Base-by-base conservation (phyloP, 805 yeast species). In the Wickerhamiella alocasiicola region DNA sequence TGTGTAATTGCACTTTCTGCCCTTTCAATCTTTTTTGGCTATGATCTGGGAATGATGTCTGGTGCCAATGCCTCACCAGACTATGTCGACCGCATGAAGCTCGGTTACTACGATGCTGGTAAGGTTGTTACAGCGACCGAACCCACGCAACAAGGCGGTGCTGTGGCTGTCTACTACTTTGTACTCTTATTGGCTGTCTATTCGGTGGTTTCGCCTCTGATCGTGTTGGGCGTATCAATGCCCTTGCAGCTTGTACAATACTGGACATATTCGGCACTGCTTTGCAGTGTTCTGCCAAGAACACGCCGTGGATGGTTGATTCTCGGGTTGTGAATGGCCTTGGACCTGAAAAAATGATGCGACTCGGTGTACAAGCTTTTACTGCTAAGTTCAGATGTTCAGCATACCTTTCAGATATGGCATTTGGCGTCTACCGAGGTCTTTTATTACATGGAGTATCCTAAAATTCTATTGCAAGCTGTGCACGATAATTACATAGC, bases 211-310 rank as follows among this genome's bases (percentile, higher is more conserved):
- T 66, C 48, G 56, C 64, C 43, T 82, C 81, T 55, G 80, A 74
- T 44, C 58, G 43, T 31, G 51, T 61, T 30, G 84, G 84, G 41
- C 72, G 85, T 64, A 69, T 75, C 59, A 70, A 70, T 31, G 55
- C 72, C 49, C 68, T 78, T 39, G 59, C 71, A 15, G 36, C 60
- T 23, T 82, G 82, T 25, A 64, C 78, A 5, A 45, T 68, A 11
- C 61, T 77, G 46, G 70, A 78, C n/a, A 63, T 66, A 47, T 57
- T 65, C 81, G 58, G 82, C 32, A 93, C 83, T 54, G 74, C 79
- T 46, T 56, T 79, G 3, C 83, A 91, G 82, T 71, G 83, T 0
- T 55, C 68, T 5, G 51, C 74, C 6, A 61, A 83, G 17, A 71
- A 78, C 6, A 28, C 74, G 45, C 81, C 78, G 31, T 81, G 76